Conservation (phyloP, 2,329 filamentous ascomycete genomes). For the Pseudogymnoascus sp. region DNA sequence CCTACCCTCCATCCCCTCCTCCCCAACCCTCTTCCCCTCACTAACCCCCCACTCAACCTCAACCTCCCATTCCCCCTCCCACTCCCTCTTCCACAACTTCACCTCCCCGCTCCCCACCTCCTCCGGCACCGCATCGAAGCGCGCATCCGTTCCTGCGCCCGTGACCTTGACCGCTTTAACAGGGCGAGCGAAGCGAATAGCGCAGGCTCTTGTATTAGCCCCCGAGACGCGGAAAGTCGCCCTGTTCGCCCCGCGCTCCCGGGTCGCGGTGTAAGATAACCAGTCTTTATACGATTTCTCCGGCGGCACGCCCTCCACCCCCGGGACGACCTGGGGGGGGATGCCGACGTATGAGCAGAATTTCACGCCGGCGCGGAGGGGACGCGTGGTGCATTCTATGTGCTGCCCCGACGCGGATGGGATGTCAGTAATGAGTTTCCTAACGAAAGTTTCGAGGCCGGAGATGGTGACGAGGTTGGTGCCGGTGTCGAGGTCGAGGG, state of each 20-base stretch:
- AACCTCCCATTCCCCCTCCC: slow-evolving; percentile 65
- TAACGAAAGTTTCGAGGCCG: slow-evolving; percentile 61
- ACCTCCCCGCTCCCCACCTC: slow-evolving; percentile 59
- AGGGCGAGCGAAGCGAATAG: slow-evolving; percentile 62
- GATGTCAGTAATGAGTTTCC: slow-evolving; percentile 58
- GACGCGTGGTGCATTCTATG: slow-evolving; percentile 43
- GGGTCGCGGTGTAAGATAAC: slow-evolving; percentile 57
- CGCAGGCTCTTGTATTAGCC: slow-evolving; percentile 71
- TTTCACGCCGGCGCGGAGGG: slow-evolving; percentile 42
- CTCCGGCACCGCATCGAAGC: slow-evolving; percentile 55
- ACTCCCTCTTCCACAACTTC: slow-evolving; percentile 75
- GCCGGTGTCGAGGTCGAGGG: slow-evolving; percentile 68
- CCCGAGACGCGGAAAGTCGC: slow-evolving; percentile 63
- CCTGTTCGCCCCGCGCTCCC: slow-evolving; percentile 36
- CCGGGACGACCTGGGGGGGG: slow-evolving; percentile 54
- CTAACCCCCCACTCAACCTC: slow-evolving; percentile 55
- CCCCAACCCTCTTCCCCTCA: slow-evolving; percentile 27
- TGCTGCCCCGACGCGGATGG: slow-evolving; percentile 62
- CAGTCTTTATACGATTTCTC: slow-evolving; percentile 46
- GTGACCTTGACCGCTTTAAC: slow-evolving; percentile 58
- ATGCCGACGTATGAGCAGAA: slow-evolving; percentile 68
- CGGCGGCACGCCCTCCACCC: slow-evolving; percentile 34
- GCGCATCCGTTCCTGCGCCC: slow-evolving; percentile 53
- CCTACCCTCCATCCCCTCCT: slow-evolving; percentile 48
- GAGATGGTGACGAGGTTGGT: slow-evolving; percentile 61